A percentile compares a stretch with the other conserved stretches of the same genome.
These are phyloP conservation scores for Starmerella khaoyaiensis DNA, from an alignment of 805 yeast species.

Conservation along the genomic window DNA sequence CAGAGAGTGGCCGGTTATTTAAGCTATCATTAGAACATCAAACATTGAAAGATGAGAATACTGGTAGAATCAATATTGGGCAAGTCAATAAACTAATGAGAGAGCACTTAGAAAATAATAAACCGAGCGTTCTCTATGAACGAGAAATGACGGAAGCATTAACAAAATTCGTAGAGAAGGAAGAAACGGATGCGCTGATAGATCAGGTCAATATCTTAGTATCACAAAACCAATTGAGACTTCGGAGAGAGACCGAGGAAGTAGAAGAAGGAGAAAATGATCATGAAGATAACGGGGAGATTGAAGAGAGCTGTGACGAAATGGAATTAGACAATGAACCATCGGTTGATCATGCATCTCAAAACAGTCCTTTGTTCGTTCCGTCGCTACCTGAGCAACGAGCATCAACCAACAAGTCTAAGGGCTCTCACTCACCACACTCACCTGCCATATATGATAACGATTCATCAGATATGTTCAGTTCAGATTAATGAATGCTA, in stretches of 20 bases:
- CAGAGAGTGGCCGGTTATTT: slow-evolving; percentile 17
- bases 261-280: too few species aligned
- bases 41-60: slow-evolving; percentile 4
- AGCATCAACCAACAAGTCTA: too few species aligned
- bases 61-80: not conserved
- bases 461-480: slow-evolving; percentile 9
- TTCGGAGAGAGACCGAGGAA: too few species aligned
- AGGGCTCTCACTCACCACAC: too few species aligned
- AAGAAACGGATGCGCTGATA: slow-evolving; percentile 60
- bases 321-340: too few species aligned
- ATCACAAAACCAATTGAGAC: too few species aligned
- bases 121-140: slow-evolving; percentile 59
- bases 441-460: too few species aligned
- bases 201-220: not conserved
- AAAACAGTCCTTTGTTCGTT: too few species aligned
- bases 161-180: slow-evolving; percentile 60
- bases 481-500: slow-evolving; percentile 1
- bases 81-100: slow-evolving; percentile 38
- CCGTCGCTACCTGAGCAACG: too few species aligned
- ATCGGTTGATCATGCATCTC: too few species aligned
- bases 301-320: too few species aligned
- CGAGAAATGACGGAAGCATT: slow-evolving; percentile 63
- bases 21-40: slow-evolving; percentile 1
- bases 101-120: slow-evolving; percentile 47
- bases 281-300: too few species aligned